Percentiles rank a stretch among this genome's conserved stretches.
phyloP scores from a whole-genome alignment of 768 basidiomycete species.

The Podaxis sp. region DNA sequence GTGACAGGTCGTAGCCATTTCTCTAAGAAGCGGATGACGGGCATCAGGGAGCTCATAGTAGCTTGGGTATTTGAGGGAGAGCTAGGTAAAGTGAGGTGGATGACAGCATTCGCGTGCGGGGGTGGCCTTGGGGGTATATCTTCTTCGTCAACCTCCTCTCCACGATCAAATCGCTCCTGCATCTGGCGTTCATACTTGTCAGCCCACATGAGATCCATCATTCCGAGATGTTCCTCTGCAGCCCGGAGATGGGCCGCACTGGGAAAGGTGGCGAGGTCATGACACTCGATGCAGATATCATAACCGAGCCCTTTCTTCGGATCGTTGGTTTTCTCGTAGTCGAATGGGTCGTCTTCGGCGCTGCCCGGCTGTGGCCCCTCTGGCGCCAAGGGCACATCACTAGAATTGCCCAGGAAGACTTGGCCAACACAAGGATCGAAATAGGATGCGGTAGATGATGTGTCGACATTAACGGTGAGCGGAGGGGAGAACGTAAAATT shows the following conservation, averaged over 20 bases:
- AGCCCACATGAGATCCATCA: conserved; percentile 65
- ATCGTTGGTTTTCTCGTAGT: conserved; percentile 36
- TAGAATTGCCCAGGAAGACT: conserved; percentile 78
- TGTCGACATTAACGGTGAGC: conserved; percentile 16
- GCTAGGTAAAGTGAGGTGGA: conserved; percentile 74
- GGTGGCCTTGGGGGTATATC: conserved; percentile 50
- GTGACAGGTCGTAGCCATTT: conserved; percentile 49
- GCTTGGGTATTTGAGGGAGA: conserved; percentile 50
- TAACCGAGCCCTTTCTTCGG: conserved; percentile 58
- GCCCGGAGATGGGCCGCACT: conserved; percentile 59
- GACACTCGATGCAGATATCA: conserved; percentile 86
- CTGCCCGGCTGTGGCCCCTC: conserved; percentile 15
- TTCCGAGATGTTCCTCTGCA: conserved; percentile 69
- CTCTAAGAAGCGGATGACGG: conserved; percentile 67
- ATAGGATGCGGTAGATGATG: conserved; percentile 31
- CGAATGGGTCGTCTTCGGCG: conserved; percentile 35
- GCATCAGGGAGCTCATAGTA: conserved; percentile 55
- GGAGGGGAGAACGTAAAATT: conserved; percentile 10
- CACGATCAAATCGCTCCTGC: conserved; percentile 14
- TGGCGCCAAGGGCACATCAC: conserved; percentile 61
- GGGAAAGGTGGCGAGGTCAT: conserved; percentile 76
- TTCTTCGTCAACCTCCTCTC: conserved; percentile 16
- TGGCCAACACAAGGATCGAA: conserved; percentile 62
- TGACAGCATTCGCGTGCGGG: conserved; percentile 64
- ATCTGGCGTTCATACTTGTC: conserved; percentile 33